phyloP scores from a whole-genome alignment of 306 rosid genomes.

The Trifolium repens region DNA sequence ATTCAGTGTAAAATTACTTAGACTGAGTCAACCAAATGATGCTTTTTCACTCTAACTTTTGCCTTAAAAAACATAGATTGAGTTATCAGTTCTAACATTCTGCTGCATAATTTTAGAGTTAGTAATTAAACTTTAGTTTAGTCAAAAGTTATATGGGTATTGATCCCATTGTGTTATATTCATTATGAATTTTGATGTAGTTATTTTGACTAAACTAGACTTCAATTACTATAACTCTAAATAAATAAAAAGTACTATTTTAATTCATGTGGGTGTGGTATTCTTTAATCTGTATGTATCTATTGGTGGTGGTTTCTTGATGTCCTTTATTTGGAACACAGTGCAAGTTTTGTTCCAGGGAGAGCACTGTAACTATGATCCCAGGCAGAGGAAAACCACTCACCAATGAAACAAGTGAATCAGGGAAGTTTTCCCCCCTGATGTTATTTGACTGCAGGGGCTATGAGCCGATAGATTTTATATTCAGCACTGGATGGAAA shows the following conservation, averaged over 20 bases:
- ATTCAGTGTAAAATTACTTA: neutral
- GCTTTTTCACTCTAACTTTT: no score
- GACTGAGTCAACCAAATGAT: no score
- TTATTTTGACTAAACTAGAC: neutral
- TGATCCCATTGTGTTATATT: neutral
- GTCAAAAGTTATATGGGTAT: no score
- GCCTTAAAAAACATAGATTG: neutral
- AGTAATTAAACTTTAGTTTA: no score
- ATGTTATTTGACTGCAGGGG: constrained; percentile 92
- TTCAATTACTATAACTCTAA: neutral
- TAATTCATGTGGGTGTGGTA: neutral
- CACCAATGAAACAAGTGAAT: constrained; percentile 60
- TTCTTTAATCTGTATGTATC: constrained; percentile 19
- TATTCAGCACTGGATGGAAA: constrained; percentile 71
- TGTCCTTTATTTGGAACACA: constrained; percentile 41
- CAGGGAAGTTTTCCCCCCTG: constrained; percentile 66
- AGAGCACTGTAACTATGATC: constrained; percentile 81
- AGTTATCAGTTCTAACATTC: neutral
- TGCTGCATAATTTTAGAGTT: neutral
- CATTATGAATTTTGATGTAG: neutral
- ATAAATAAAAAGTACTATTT: neutral
- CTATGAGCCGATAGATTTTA: constrained; percentile 70
- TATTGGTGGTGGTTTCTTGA: constrained; percentile 38
- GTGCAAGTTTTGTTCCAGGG: constrained; percentile 97
- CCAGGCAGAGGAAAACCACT: constrained; percentile 69